phyloP scores from a whole-genome alignment of 2,329 filamentous ascomycete species.

The Parastagonospora nodorum region DNA sequence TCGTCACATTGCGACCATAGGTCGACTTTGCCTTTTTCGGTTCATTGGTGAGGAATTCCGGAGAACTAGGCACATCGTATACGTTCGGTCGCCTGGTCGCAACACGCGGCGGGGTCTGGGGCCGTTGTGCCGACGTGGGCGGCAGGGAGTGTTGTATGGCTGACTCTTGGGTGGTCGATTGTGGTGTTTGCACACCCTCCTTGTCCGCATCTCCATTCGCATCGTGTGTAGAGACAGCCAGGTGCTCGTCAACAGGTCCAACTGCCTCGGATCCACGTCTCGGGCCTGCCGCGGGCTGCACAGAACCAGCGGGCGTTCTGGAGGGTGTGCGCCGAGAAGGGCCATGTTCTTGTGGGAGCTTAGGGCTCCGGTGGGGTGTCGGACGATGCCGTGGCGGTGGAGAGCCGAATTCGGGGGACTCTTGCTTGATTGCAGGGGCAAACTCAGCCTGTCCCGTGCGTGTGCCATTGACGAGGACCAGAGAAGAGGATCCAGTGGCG shows the following conservation, averaged over 20 bases:
- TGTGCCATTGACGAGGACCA: slow-evolving; percentile 19
- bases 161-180: slow-evolving; percentile 1
- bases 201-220: neutral
- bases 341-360: neutral
- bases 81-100: slow-evolving; percentile 13
- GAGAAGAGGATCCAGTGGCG: slow-evolving; percentile 25
- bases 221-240: neutral
- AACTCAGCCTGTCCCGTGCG: slow-evolving; percentile 29
- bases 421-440: slow-evolving; percentile 23
- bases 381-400: slow-evolving; percentile 5
- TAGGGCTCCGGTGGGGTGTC: neutral
- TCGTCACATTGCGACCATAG: slow-evolving; percentile 16
- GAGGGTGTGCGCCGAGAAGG: neutral
- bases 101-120: slow-evolving; percentile 1
- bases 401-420: slow-evolving; percentile 28
- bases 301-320: no score
- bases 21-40: slow-evolving; percentile 12
- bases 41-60: slow-evolving; percentile 15
- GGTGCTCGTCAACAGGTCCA: neutral
- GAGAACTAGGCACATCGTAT: slow-evolving; percentile 24
- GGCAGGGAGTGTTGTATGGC: slow-evolving; percentile 12
- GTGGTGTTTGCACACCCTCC: neutral
- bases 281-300: no score
- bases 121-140: slow-evolving; percentile 3
- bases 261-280: no score